phyloP scores from a whole-genome alignment of 2,329 filamentous ascomycete genomes.

The Talaromyces sp. region DNA sequence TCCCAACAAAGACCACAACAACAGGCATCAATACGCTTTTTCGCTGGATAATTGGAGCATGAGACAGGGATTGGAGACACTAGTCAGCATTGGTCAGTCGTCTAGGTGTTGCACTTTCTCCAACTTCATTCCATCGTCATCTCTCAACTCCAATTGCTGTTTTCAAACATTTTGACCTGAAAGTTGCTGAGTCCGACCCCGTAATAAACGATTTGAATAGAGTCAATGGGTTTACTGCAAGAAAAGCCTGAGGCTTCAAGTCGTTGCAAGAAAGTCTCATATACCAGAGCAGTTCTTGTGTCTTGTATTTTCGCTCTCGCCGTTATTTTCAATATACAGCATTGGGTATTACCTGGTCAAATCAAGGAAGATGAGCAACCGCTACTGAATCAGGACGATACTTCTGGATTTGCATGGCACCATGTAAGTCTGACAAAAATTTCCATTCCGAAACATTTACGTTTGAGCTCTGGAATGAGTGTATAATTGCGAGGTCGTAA shows the following conservation, averaged over 20 bases:
- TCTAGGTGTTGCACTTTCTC: background rate
- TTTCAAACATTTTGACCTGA: background rate
- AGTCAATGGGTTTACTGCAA: background rate
- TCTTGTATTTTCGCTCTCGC: background rate
- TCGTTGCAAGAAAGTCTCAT: background rate
- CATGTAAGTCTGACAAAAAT: background rate
- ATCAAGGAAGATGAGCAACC: background rate
- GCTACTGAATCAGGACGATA: background rate
- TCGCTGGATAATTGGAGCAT: background rate
- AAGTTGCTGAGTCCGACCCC: background rate
- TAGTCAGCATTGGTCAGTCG: background rate
- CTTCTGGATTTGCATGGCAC: slow-evolving; percentile 8
- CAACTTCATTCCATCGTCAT: background rate
- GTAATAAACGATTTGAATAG: background rate
- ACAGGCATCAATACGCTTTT: background rate
- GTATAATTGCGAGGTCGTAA: background rate
- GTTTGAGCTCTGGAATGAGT: background rate
- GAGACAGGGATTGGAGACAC: background rate
- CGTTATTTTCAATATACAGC: background rate
- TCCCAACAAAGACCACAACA: background rate
- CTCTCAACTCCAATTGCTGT: background rate
- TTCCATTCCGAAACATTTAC: background rate
- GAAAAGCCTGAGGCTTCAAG: background rate
- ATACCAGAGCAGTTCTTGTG: background rate
- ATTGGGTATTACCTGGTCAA: background rate